Percentiles rank a stretch among this genome's conserved stretches.
Conservation (phyloP, 2,329 filamentous ascomycete species). For the Aphanocladium album region DNA sequence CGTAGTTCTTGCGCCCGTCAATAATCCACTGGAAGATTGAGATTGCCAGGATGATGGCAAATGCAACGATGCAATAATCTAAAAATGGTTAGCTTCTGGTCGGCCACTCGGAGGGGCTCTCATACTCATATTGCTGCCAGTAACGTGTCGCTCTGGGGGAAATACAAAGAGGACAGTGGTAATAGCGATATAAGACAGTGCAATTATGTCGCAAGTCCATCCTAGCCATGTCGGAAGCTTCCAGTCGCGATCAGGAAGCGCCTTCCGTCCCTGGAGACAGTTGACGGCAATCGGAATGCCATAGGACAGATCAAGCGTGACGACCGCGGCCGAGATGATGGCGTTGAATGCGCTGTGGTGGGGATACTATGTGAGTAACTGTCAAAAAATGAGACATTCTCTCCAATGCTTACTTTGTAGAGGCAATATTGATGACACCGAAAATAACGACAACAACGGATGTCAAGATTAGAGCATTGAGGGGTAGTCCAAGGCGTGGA, state of each 20-base stretch:
- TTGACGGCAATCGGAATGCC: conserved; percentile 70
- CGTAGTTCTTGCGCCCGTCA: conserved; percentile 42
- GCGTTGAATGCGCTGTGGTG: conserved; percentile 59
- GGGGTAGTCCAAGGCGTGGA: conserved; percentile 54
- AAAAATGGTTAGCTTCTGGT: neutral
- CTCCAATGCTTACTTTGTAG: conserved; percentile 31
- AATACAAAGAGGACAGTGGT: conserved; percentile 72
- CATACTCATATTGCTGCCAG: conserved; percentile 59
- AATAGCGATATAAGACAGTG: conserved; percentile 58
- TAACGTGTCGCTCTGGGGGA: conserved; percentile 61
- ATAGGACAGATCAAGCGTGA: conserved; percentile 67
- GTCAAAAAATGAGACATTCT: neutral
- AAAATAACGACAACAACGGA: conserved; percentile 59
- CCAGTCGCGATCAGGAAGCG: conserved; percentile 50
- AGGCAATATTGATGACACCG: conserved; percentile 65
- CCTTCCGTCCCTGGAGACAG: conserved; percentile 58
- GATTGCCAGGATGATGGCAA: conserved; percentile 40
- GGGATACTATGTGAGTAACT: neutral
- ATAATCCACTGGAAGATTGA: conserved; percentile 39
- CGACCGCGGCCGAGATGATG: conserved; percentile 65
- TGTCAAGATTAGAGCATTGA: conserved; percentile 61
- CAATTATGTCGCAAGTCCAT: conserved; percentile 34
- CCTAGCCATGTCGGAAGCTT: conserved; percentile 30
- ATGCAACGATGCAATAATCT: conserved; percentile 42
- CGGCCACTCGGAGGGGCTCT: too few species aligned